Conservation (phyloP, 495 filamentous ascomycete species). For the Penicillium flavigenum region DNA sequence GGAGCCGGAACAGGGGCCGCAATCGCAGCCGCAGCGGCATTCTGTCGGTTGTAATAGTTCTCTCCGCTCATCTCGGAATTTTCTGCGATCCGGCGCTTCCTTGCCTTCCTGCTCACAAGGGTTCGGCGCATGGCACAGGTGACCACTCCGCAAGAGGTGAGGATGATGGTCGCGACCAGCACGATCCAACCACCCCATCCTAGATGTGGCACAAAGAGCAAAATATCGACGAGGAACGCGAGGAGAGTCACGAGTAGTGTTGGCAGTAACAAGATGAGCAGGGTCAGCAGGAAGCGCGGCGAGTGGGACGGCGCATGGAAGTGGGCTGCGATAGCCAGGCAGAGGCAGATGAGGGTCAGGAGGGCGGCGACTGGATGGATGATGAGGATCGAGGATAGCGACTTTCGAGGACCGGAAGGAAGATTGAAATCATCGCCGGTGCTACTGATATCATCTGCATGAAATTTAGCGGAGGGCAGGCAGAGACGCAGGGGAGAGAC, state of each 20-base stretch:
- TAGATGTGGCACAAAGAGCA: constrained; percentile 92
- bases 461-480: constrained; percentile 18
- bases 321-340: constrained; percentile 77
- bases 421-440: constrained; percentile 66
- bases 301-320: constrained; percentile 92
- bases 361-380: constrained; percentile 90
- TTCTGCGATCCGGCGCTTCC: constrained; percentile 86
- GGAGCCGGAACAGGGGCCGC: constrained; percentile 37
- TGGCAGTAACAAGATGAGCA: constrained; percentile 82
- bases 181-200: constrained; percentile 96
- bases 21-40: constrained; percentile 45
- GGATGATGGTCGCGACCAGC: constrained; percentile 83
- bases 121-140: constrained; percentile 98
- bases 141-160: constrained; percentile 77
- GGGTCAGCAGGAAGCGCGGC: constrained; percentile 75
- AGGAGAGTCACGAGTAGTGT: constrained; percentile 82
- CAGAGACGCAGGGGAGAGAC: constrained; percentile 36
- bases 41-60: constrained; percentile 80
- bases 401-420: constrained; percentile 68
- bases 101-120: constrained; percentile 84
- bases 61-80: constrained; percentile 95
- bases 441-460: constrained; percentile 42
- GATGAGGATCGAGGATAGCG: constrained; percentile 87
- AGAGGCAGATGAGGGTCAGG: constrained; percentile 78
- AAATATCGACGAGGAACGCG: constrained; percentile 90